phyloP scores from a whole-genome alignment of 805 yeast genomes.

The Yarrowia hollandica region DNA sequence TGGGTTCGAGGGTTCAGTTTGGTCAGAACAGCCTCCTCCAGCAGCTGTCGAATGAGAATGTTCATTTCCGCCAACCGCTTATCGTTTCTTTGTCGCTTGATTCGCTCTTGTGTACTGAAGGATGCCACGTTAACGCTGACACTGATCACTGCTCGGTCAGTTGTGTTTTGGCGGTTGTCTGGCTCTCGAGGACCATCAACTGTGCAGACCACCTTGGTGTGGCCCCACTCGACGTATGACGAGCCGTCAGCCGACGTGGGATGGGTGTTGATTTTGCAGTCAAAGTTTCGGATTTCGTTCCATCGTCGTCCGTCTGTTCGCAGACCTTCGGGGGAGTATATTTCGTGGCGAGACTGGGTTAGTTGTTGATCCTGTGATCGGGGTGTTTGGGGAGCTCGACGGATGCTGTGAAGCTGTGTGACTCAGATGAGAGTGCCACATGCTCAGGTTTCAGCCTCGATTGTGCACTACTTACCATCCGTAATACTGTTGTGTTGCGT shows the following conservation, averaged over 20 bases:
- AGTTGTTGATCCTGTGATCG: background rate
- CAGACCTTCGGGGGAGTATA: slow-evolving; percentile 94
- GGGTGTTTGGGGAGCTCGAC: no score
- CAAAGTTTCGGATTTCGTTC: slow-evolving; percentile 85
- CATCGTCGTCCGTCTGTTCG: slow-evolving; percentile 89
- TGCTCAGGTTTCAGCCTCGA: no score
- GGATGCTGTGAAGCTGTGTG: no score
- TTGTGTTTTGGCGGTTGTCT: slow-evolving; percentile 46
- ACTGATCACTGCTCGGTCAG: slow-evolving; percentile 56
- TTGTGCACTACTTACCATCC: no score
- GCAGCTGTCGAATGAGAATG: slow-evolving; percentile 40
- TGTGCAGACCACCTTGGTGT: slow-evolving; percentile 79
- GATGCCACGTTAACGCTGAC: slow-evolving; percentile 74
- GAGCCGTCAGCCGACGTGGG: slow-evolving; percentile 85
- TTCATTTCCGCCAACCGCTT: slow-evolving; percentile 40
- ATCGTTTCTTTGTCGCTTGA: slow-evolving; percentile 67
- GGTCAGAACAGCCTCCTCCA: slow-evolving; percentile 61
- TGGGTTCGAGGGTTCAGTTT: slow-evolving; percentile 80
- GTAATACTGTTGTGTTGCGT: background rate
- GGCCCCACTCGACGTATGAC: slow-evolving; percentile 87
- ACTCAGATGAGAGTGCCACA: no score
- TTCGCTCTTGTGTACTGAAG: slow-evolving; percentile 74
- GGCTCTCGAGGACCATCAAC: slow-evolving; percentile 94
- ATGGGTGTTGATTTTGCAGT: slow-evolving; percentile 82
- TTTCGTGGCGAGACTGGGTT: slow-evolving; percentile 48